Percentiles rank a stretch among this genome's conserved stretches.
phyloP scores from a whole-genome alignment of 2,329 filamentous ascomycete species.

The Microdochium trichocladiopsis region DNA sequence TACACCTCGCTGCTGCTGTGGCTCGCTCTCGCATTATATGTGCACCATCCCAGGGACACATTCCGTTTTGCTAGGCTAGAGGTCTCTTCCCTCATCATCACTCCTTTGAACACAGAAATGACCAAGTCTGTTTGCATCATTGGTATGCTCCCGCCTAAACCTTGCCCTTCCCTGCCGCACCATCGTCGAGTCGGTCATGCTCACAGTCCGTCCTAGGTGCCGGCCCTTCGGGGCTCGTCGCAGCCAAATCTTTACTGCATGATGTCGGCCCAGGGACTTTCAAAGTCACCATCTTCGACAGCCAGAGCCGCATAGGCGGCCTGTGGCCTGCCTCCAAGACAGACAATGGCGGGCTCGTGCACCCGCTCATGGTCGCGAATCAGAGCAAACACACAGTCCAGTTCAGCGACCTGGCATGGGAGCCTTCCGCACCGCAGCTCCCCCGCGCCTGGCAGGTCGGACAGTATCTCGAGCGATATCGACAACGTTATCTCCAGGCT shows the following conservation, averaged over 20 bases:
- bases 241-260: conserved; percentile 66
- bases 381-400: conserved; percentile 71
- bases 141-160: conserved; percentile 22
- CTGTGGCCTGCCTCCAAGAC: conserved; percentile 60
- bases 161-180: neutral
- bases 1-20: too few species aligned
- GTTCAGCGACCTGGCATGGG: conserved; percentile 69
- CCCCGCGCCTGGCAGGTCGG: conserved; percentile 74
- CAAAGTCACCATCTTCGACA: conserved; percentile 64
- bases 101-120: too few species aligned
- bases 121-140: conserved; percentile 45
- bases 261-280: conserved; percentile 48
- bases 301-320: conserved; percentile 59
- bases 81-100: too few species aligned
- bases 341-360: conserved; percentile 45
- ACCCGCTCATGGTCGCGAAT: conserved; percentile 66
- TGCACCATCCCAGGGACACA: too few species aligned
- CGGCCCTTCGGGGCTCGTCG: conserved; percentile 61
- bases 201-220: conserved; percentile 40
- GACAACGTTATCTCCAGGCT: conserved; percentile 44
- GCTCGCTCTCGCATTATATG: neutral
- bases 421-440: conserved; percentile 51
- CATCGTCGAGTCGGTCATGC: neutral
- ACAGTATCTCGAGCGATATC: conserved; percentile 61
- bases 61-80: too few species aligned